Conservation (phyloP, 2,329 filamentous ascomycete species). For the Aspergillus puulaauensis region DNA sequence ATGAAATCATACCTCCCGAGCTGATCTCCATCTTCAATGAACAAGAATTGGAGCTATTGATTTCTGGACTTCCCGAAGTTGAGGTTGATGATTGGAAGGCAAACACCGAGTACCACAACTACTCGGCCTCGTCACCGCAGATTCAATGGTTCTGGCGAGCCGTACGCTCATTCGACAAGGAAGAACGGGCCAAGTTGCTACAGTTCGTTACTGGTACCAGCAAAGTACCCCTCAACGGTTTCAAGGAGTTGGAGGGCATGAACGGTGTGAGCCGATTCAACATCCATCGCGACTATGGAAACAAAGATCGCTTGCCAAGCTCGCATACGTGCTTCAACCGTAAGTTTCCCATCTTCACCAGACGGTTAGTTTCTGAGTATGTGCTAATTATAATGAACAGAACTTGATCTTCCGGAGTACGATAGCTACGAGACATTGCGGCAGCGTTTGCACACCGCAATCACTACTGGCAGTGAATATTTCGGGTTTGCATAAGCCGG, state of each 20-base stretch:
- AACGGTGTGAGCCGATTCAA: constrained; percentile 98
- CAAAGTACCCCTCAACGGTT: constrained; percentile 96
- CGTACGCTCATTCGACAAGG: constrained; percentile 95
- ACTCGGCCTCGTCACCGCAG: constrained; percentile 87
- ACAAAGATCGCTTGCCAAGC: constrained; percentile 90
- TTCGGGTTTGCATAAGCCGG: constrained; percentile 85
- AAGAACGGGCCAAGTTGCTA: constrained; percentile 93
- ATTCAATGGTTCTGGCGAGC: constrained; percentile 99
- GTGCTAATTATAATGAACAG: constrained; percentile 52
- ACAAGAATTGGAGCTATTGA: constrained; percentile 92
- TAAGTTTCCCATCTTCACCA: constrained; percentile 56
- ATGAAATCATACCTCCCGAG: constrained; percentile 94
- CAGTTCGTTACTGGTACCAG: constrained; percentile 98
- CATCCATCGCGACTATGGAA: constrained; percentile 96
- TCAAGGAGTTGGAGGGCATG: constrained; percentile 99
- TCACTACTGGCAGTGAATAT: constrained; percentile 95
- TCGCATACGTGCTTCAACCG: constrained; percentile 99
- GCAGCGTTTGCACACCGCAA: constrained; percentile 86
- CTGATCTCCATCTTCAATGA: constrained; percentile 98
- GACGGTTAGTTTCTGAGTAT: not conserved
- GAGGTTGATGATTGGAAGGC: constrained; percentile 99
- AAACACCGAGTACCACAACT: constrained; percentile 98
- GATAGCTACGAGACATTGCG: constrained; percentile 91
- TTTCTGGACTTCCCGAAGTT: constrained; percentile 95
- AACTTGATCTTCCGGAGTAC: constrained; percentile 97